phyloP scores from a whole-genome alignment of 2,329 filamentous ascomycete genomes.

The Pezicula neosporulosa region DNA sequence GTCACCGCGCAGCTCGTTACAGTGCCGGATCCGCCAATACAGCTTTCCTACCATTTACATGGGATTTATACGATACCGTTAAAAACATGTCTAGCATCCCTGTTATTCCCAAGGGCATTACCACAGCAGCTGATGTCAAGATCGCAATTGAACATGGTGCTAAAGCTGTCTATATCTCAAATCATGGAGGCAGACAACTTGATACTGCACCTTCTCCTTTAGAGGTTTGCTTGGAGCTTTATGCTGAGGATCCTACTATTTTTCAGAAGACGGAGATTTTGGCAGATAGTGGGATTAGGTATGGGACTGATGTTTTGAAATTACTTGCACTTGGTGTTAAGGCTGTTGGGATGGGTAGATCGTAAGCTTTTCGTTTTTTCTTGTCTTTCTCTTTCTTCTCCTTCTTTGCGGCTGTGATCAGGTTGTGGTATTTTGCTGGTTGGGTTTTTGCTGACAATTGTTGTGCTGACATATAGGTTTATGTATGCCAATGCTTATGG shows the following conservation, averaged over 20 bases:
- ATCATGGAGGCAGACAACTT: slow-evolving; percentile 58
- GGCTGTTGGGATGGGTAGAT: slow-evolving; percentile 51
- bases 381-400: too few species aligned
- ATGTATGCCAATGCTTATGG: slow-evolving; percentile 1
- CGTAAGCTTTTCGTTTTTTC: background rate
- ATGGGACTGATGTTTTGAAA: slow-evolving; percentile 62
- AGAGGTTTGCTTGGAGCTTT: slow-evolving; percentile 56
- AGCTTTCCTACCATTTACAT: background rate
- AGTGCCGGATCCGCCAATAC: background rate
- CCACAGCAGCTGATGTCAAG: slow-evolving; percentile 57
- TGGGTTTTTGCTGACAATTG: background rate
- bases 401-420: too few species aligned
- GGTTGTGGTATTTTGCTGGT: background rate
- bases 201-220: slow-evolving; percentile 45
- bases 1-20: slow-evolving; percentile 1
- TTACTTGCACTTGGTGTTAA: slow-evolving; percentile 58
- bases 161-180: slow-evolving; percentile 63
- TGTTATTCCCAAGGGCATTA: slow-evolving; percentile 64
- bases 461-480: background rate
- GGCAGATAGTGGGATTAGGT: slow-evolving; percentile 56
- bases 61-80: background rate
- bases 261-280: slow-evolving; percentile 56
- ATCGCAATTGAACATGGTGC: slow-evolving; percentile 47
- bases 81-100: slow-evolving; percentile 22
- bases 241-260: slow-evolving; percentile 52